phyloP scores from a whole-genome alignment of 768 basidiomycete genomes.

The Tubosaeta sp. region DNA sequence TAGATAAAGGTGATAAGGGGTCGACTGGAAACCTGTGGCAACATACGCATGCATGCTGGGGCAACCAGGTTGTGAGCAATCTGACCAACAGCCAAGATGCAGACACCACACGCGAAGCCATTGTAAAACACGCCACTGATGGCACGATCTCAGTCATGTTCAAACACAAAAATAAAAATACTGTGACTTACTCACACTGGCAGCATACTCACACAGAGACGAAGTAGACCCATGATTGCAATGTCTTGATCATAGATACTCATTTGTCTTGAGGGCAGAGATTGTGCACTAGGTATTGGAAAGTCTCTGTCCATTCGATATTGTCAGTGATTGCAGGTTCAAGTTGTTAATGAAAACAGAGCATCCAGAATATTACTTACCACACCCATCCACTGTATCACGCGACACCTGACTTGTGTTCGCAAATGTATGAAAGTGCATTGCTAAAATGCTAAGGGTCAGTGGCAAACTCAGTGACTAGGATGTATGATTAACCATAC shows the following conservation, averaged over 20 bases:
- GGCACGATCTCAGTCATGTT: neutral
- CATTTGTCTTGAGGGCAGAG: neutral
- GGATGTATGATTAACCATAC: neutral
- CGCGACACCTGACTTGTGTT: conserved; percentile 31
- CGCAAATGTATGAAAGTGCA: conserved; percentile 3
- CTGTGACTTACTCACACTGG: neutral
- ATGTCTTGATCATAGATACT: neutral
- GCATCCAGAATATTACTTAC: neutral
- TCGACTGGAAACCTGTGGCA: neutral
- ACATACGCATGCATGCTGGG: neutral
- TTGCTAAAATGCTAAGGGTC: conserved; percentile 31
- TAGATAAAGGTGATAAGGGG: conserved; percentile 1
- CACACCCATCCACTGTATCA: conserved; percentile 24
- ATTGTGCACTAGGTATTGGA: neutral
- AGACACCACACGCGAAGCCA: neutral
- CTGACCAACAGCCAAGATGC: neutral
- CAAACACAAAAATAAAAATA: neutral
- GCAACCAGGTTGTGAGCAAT: neutral
- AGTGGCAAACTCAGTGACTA: too few species aligned
- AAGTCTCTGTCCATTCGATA: neutral
- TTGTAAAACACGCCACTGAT: neutral
- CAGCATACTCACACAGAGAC: neutral
- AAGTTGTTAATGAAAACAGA: neutral
- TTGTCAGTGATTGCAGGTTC: neutral
- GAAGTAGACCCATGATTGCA: neutral